A percentile compares a stretch with the other conserved stretches of the same genome.
These are phyloP conservation scores for Clitoria ternatea DNA, from an alignment of 306 rosid species.

Conservation along the genomic window DNA sequence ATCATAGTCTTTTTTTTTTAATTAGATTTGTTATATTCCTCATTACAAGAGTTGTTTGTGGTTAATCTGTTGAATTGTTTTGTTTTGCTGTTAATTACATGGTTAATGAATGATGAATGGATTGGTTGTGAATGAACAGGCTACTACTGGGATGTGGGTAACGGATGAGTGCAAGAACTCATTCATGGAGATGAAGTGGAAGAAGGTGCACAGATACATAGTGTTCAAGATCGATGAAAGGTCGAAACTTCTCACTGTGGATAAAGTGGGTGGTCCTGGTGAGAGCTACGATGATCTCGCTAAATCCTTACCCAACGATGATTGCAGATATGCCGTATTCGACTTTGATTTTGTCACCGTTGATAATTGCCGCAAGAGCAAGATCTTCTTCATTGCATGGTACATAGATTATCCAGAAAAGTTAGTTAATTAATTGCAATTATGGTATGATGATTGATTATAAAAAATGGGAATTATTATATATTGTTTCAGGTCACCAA, in stretches of 20 bases:
- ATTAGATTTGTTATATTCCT: too few species aligned
- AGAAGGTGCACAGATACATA: conserved; percentile 85
- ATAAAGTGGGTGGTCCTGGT: conserved; percentile 87
- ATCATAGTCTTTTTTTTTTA: neutral
- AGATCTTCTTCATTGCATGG: conserved; percentile 99
- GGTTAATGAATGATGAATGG: neutral
- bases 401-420: too few species aligned
- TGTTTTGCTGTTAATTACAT: too few species aligned
- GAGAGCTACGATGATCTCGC: conserved; percentile 84
- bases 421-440: too few species aligned
- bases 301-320: conserved; percentile 82
- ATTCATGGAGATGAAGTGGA: conserved; percentile 99
- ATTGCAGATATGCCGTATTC: conserved; percentile 93
- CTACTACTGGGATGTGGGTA: conserved; percentile 99
- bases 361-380: conserved; percentile 98
- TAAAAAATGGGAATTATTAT: too few species aligned
- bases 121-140: conserved; percentile 38
- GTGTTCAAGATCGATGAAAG: conserved; percentile 96
- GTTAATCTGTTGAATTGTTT: too few species aligned
- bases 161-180: conserved; percentile 97
- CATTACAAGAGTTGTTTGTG: too few species aligned
- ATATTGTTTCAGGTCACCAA: conserved; percentile 82
- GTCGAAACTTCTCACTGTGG: conserved; percentile 82
- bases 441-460: conserved; percentile 44
- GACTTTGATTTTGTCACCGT: conserved; percentile 97